phyloP scores from a whole-genome alignment of 208 protist genomes.

The Trypanosoma theileri region DNA sequence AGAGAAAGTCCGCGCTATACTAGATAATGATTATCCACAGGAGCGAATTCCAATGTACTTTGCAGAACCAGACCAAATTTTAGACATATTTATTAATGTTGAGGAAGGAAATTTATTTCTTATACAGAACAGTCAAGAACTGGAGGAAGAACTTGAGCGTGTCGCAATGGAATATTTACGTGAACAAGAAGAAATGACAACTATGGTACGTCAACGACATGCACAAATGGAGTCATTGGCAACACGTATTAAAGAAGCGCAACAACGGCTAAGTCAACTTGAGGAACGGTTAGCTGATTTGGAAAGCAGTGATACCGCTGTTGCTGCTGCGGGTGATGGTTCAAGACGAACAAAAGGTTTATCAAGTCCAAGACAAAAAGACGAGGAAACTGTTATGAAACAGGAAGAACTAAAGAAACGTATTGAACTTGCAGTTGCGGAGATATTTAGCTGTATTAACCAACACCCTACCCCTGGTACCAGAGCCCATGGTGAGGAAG shows the following conservation, averaged over 20 bases:
- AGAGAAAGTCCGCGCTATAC: conserved; percentile 47
- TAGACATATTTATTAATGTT: conserved; percentile 94
- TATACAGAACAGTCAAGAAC: conserved; percentile 95
- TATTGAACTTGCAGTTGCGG: conserved; percentile 61
- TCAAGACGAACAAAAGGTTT: not conserved
- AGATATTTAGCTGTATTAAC: conserved; percentile 59
- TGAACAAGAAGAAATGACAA: conserved; percentile 85
- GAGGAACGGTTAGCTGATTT: conserved; percentile 59
- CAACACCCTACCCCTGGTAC: conserved; percentile 3
- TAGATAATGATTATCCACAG: conserved; percentile 69
- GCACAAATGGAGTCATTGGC: conserved; percentile 84
- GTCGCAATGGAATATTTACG: conserved; percentile 81
- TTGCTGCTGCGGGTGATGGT: not conserved
- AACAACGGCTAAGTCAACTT: conserved; percentile 72
- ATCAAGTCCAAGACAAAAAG: conserved; percentile 1
- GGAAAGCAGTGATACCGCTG: conserved; percentile 34
- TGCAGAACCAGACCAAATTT: conserved; percentile 86
- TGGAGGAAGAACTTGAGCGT: conserved; percentile 94
- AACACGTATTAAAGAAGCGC: conserved; percentile 70
- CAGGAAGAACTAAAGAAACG: conserved; percentile 68
- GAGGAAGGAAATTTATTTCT: conserved; percentile 96
- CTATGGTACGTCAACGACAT: conserved; percentile 80
- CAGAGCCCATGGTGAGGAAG: conserved; percentile 9
- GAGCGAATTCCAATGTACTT: conserved; percentile 93
- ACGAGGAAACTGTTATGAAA: conserved; percentile 31